Evolutionary conservation across 2,329 filamentous ascomycete species (phyloP), one percentile per base, ranked within the genome.

Genomic region (Clarireedia sp.): DNA sequence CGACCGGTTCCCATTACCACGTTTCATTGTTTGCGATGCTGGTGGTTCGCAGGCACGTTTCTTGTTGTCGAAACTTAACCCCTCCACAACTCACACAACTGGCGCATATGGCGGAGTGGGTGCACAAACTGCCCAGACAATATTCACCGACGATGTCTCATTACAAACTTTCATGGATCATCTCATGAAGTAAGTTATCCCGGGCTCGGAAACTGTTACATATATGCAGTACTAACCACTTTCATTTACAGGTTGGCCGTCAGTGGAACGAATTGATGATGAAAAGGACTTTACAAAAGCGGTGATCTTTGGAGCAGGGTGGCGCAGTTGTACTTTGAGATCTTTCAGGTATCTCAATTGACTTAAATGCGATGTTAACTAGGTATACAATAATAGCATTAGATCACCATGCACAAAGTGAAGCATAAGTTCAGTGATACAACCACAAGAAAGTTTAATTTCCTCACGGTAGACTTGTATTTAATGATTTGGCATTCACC

Each of bases 131-230:
- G 91, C 92, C 8, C 94, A 99, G 73, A 99, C 94, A 5, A 99
- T 99, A 66, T 99, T 99, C 75, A 99, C 94, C 0, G 94, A 99
- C 68, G 94, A 99, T 71, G 94, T 99, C 54, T 96, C 90, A 54
- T 76, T 99, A 69, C 92, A 97, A 73, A 97, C 92, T 1, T 99
- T 99, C 70, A 99, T 99, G 94, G 94, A 99, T 67, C 91, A 97
- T 74, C 77, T 99, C 70, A 99, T 99, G 94, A 99, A 99, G 89
- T 91, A 78, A 74, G 86, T 78, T 56, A 16, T 36, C 16, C 14
- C 12, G 40, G 9, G 49, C 59, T 55, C 60, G 64, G 60, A 12
- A 12, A 5, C 56, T 59, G 60, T 64, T n/a, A 9, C 21, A 43
- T 29, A 56, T 5, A 19, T 48, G 33, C 14, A n/a, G 53, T 33